Conservation (phyloP, 768 basidiomycete genomes). For the Auriscalpium orientale region DNA sequence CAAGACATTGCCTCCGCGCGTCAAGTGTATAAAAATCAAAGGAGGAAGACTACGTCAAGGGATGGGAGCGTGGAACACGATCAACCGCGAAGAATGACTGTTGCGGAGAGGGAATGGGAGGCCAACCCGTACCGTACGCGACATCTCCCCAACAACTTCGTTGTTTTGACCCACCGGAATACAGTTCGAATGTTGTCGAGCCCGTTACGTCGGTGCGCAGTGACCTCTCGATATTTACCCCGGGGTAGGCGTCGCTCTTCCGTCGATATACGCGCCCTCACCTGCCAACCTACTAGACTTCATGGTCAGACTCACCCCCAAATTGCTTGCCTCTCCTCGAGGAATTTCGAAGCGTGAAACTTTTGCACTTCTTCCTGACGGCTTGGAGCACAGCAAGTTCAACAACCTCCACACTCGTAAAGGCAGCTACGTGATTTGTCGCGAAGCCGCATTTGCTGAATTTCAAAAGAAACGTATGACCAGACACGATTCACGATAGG, state of each 20-base stretch:
- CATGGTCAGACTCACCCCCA: conserved; percentile 49
- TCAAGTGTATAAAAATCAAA: conserved; percentile 25
- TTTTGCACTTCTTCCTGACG: conserved; percentile 41
- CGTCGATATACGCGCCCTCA: not conserved
- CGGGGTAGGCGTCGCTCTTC: conserved; percentile 33
- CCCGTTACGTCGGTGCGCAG: conserved; percentile 49
- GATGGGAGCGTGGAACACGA: conserved; percentile 7
- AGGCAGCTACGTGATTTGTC: conserved; percentile 54
- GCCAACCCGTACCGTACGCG: conserved; percentile 66
- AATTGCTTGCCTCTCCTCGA: conserved; percentile 30
- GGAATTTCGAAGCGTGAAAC: conserved; percentile 17
- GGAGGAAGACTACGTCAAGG: conserved; percentile 9
- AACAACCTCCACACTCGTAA: conserved; percentile 37
- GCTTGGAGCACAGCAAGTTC: conserved; percentile 60
- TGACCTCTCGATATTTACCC: conserved; percentile 47
- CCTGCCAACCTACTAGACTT: conserved; percentile 39
- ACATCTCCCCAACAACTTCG: not conserved
- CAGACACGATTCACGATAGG: too few species aligned
- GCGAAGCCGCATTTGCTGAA: conserved; percentile 39
- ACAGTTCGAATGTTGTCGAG: conserved; percentile 67
- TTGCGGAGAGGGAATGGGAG: conserved; percentile 58
- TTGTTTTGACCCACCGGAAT: not conserved
- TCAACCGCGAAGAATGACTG: conserved; percentile 49
- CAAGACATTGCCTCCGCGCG: conserved; percentile 49
- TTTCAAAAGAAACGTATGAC: conserved; percentile 9